phyloP scores from a whole-genome alignment of 352 stramenopile genomes.

The Phytopythium aichiense region DNA sequence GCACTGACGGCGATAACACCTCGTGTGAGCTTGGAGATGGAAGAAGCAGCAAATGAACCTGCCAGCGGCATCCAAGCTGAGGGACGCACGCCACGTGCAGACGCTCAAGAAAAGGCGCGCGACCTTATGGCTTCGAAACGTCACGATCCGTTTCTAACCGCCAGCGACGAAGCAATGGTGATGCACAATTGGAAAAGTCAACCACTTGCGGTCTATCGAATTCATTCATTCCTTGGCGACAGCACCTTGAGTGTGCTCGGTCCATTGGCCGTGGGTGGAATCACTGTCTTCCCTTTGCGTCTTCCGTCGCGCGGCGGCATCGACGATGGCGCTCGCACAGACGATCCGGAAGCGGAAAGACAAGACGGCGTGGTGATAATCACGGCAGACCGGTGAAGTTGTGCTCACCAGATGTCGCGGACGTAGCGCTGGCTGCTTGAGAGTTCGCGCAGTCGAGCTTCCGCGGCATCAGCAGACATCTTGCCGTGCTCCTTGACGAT shows the following conservation, averaged over 20 bases:
- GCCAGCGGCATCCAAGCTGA: background rate
- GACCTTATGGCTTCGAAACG: conserved; percentile 2
- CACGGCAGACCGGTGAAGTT: background rate
- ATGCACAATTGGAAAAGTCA: background rate
- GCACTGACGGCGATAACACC: background rate
- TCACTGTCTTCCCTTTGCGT: conserved; percentile 1
- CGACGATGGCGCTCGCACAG: background rate
- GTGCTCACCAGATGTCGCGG: conserved; percentile 83
- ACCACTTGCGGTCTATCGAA: background rate
- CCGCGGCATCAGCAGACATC: conserved; percentile 48
- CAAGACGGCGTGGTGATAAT: background rate
- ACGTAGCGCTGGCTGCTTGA: conserved; percentile 79
- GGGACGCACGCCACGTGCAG: background rate
- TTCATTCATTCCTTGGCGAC: background rate
- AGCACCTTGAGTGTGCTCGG: background rate
- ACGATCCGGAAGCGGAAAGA: conserved; percentile 1
- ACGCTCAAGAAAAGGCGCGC: conserved; percentile 1
- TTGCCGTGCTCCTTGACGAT: conserved; percentile 73
- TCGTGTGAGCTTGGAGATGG: background rate
- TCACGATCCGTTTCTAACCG: background rate
- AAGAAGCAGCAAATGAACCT: background rate
- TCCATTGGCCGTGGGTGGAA: background rate
- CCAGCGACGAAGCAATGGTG: background rate
- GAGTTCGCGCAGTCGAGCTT: conserved; percentile 55
- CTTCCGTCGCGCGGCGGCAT: background rate